These are phyloP conservation scores for Corymbia maculata DNA, from an alignment of 345 rosid species.

Conservation along the genomic window DNA sequence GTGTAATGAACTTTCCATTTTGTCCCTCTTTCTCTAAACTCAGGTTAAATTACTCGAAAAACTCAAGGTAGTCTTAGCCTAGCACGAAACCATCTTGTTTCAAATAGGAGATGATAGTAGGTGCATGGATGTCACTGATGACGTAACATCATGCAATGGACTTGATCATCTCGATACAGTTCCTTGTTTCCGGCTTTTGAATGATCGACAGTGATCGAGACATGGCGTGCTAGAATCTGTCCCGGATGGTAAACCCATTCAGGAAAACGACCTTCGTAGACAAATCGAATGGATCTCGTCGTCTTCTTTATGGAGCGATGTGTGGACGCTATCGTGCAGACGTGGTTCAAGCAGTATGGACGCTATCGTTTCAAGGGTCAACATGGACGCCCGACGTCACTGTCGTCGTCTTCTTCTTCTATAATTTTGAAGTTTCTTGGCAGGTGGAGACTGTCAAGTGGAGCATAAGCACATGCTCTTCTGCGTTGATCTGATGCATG, in stretches of 20 bases:
- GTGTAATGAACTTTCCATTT: no score
- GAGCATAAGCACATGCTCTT: neutral
- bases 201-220: neutral
- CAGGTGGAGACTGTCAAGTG: neutral
- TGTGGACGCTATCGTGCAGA: neutral
- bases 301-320: neutral
- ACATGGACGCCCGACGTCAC: neutral
- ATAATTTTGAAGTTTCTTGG: neutral
- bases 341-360: neutral
- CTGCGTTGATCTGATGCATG: neutral
- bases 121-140: neutral
- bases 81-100: neutral
- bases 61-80: neutral
- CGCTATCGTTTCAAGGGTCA: neutral
- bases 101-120: neutral
- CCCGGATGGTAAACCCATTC: neutral
- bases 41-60: neutral
- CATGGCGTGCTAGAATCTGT: neutral
- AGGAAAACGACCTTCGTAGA: neutral
- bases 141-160: neutral
- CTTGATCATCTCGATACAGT: neutral
- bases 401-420: neutral
- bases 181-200: neutral
- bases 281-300: fast-evolving
- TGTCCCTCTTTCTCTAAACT: no score